These are phyloP conservation scores for Aciculosporium take DNA, from an alignment of 2,329 filamentous ascomycete genomes.

Conservation along the genomic window DNA sequence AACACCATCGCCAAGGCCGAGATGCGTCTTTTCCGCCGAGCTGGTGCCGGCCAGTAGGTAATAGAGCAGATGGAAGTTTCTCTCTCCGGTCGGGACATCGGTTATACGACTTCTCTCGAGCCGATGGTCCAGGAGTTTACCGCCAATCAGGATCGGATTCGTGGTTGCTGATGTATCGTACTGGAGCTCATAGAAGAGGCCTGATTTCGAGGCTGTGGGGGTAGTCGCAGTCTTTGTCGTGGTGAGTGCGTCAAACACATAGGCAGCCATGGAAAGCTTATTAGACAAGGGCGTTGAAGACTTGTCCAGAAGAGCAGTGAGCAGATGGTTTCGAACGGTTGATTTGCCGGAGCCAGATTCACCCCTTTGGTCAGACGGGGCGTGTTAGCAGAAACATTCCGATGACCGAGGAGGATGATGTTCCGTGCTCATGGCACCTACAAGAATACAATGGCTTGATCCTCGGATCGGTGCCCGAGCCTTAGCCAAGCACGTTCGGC, in stretches of 20 bases:
- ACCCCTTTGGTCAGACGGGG: constrained; percentile 41
- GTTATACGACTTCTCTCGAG: constrained; percentile 85
- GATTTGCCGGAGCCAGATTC: constrained; percentile 96
- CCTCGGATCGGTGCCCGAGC: constrained; percentile 77
- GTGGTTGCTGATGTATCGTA: constrained; percentile 81
- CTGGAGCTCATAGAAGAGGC: constrained; percentile 89
- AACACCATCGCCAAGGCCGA: constrained; percentile 42
- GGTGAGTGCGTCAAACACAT: constrained; percentile 89
- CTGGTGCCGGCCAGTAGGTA: constrained; percentile 91
- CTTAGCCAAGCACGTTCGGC: constrained; percentile 75
- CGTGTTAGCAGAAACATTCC: background rate
- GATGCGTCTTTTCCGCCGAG: constrained; percentile 73
- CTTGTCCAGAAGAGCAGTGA: constrained; percentile 74
- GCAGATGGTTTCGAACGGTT: constrained; percentile 75
- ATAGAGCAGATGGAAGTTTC: constrained; percentile 92
- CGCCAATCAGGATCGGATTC: constrained; percentile 79
- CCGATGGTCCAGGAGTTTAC: constrained; percentile 86
- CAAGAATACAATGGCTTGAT: constrained; percentile 87
- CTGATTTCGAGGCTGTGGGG: constrained; percentile 87
- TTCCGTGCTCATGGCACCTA: constrained; percentile 34
- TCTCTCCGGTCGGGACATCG: constrained; percentile 84
- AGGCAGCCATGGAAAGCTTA: constrained; percentile 85
- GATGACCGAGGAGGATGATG: background rate
- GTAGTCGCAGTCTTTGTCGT: constrained; percentile 96
- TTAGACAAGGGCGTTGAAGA: constrained; percentile 85